Evolutionary conservation across 2,329 filamentous ascomycete genomes (phyloP), one percentile per base, ranked within the genome.

Genomic region (Plenodomus biglobosus): DNA sequence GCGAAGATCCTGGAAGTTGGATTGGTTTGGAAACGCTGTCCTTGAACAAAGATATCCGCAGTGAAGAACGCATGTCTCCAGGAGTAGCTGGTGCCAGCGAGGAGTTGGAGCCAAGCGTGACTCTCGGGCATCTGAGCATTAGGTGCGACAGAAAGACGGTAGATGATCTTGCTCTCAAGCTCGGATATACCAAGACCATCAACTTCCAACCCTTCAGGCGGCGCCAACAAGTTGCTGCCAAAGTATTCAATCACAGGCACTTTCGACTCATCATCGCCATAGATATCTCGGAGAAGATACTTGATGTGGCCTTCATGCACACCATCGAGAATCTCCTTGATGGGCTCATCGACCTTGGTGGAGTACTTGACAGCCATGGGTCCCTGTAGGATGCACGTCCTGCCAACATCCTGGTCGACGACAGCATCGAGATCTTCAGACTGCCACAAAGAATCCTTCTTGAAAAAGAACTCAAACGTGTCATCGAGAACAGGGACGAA

Each of bases 401-500:
- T 85, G 56, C 90, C 92, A 50, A 99, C 94, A 69, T 99, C 95
- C 75, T 97, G 94, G 61, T 82, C 92, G 52, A 96, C 92, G 48
- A 99, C 92, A 44, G 94, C 94, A 66, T 95, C 92, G 10, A 99
- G 80, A 66, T 99, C 94, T 75, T 99, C 94, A 1, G 94, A 97
- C 76, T 99, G 94, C 94, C 94, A 99, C 7, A 99, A 82, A 1
- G 94, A 99, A 73, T 99, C 94, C 79, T 99, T 99, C 85, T 99
- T 99, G 86, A 99, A 99, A 79, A 90, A 99, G 76, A 95, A 96
- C 71, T 99, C 94, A 60, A 99, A 99, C 70, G 92, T 96, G 55
- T 95, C 91, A 64, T 99, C 94, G 18, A 99, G 81, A n/a, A 88
- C 81, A 4, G 94, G 94, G 22, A 99, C 92, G 70, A 99, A 99